Evolutionary conservation across 192 early-diverging fungal species (phyloP).

Genomic region (Nowakowskiella sp.): DNA sequence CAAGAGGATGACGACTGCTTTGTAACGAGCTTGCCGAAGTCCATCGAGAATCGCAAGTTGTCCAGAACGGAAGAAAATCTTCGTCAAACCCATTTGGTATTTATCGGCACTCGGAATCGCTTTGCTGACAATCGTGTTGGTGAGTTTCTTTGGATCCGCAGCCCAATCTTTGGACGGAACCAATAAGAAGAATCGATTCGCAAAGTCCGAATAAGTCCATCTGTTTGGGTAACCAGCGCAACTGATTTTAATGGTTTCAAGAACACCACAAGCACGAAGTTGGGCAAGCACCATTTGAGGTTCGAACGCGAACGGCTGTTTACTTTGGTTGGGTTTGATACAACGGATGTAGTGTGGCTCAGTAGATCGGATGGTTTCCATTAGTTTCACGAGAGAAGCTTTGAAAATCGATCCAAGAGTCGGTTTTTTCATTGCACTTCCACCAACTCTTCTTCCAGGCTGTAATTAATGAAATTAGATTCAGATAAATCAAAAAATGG

Average conservation of each 20-base stretch:
- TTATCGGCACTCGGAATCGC: slow-evolving; percentile 75
- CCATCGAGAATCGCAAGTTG: slow-evolving; percentile 78
- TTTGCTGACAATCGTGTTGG: slow-evolving; percentile 40
- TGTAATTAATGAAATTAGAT: slow-evolving; percentile 5
- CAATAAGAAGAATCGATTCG: slow-evolving; percentile 64
- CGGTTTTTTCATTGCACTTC: slow-evolving; percentile 60
- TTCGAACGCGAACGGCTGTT: slow-evolving; percentile 87
- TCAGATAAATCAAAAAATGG: slow-evolving; percentile 3
- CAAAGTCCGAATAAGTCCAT: slow-evolving; percentile 83
- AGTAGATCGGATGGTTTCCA: slow-evolving; percentile 91
- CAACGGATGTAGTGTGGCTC: slow-evolving; percentile 97
- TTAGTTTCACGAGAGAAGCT: slow-evolving; percentile 79
- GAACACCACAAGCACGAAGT: slow-evolving; percentile 94
- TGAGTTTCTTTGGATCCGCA: slow-evolving; percentile 46
- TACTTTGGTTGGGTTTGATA: slow-evolving; percentile 97
- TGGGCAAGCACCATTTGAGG: slow-evolving; percentile 89
- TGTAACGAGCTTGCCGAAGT: slow-evolving; percentile 73
- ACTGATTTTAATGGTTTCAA: slow-evolving; percentile 98
- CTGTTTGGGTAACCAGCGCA: slow-evolving; percentile 95
- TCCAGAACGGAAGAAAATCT: slow-evolving; percentile 99
- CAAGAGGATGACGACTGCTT: slow-evolving; percentile 72
- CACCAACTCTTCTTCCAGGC: slow-evolving; percentile 9
- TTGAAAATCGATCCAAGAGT: slow-evolving; percentile 98
- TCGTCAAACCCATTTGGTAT: slow-evolving; percentile 88
- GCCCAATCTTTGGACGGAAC: slow-evolving; percentile 40